Base-by-base conservation (phyloP, 345 rosid species). In the Salix suchowensis region DNA sequence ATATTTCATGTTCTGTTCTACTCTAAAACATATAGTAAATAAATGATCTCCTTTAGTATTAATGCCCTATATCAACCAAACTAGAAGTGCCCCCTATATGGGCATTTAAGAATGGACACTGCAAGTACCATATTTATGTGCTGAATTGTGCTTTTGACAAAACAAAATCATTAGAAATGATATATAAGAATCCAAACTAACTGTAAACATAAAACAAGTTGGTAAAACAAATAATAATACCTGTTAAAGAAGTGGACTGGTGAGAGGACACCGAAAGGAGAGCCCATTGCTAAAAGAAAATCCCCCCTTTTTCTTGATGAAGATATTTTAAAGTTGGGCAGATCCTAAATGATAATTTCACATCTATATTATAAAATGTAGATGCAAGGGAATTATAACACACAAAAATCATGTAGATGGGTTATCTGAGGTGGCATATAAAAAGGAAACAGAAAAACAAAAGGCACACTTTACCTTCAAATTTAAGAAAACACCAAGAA, bases 231-330 rank as follows among this genome's bases (percentile, higher is more conserved):
- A 80, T 14, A 81, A 81, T 24, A 76, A 70, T 77, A 93, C 99
- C 97, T 91, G 84, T 93, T 96, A 78, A 91, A 85, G 84, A 96
- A 96, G 87, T 96, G 98, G 77, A 87, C 37, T 8, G 97, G 94
- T 50, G 99, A 96, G 73, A 92, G 91, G 83, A 91, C 81, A 66
- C 97, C 98, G 79, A 96, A 96, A 62, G 99, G 99, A 87, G 99
- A 96, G 76, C 94, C 99, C 62, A 89, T 89, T 14, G 93, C 89
- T 77, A 96, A 77, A 77, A 96, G 86, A 79, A 82, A 83, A 79
- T 88, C 94, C 71, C 97, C 97, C 81, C 89, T 87, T 82, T 70
- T 85, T 77, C 68, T 77, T 55, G 82, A 79, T 67, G 84, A 70
- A 67, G 90, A 82, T 54, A 80, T 55, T 52, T 80, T 61, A 32